Evolutionary conservation across 306 rosid genomes (phyloP).

Genomic region (Pyrus communis): DNA sequence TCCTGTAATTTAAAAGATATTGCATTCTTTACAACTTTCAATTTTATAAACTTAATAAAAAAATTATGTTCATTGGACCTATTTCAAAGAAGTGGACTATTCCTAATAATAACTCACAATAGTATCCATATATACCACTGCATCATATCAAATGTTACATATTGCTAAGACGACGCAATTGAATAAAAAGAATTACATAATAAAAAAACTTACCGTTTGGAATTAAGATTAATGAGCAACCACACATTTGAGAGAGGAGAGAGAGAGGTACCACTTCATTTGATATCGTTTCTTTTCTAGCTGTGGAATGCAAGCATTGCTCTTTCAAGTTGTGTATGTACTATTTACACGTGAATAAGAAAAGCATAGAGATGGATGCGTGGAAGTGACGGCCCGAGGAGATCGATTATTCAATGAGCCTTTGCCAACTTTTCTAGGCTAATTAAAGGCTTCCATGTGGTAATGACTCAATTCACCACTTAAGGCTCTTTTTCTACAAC

Average conservation of each 20-base stretch:
- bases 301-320: neutral
- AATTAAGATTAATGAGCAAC: neutral
- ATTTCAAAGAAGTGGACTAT: no score
- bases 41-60: no score
- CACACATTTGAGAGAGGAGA: neutral
- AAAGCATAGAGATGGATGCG: neutral
- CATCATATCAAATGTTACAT: no score
- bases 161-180: no score
- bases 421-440: neutral
- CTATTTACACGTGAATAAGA: neutral
- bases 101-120: no score
- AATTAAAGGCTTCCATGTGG: neutral
- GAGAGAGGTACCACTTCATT: neutral
- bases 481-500: no score
- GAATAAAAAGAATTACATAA: no score
- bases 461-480: neutral
- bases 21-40: no score
- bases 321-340: neutral
- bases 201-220: neutral
- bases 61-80: no score
- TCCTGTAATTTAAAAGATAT: no score
- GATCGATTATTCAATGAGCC: neutral
- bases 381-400: no score
- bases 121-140: no score
- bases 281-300: neutral